Evolutionary conservation across 495 filamentous ascomycete genomes (phyloP).

Genomic region (Xylaria palmicola): DNA sequence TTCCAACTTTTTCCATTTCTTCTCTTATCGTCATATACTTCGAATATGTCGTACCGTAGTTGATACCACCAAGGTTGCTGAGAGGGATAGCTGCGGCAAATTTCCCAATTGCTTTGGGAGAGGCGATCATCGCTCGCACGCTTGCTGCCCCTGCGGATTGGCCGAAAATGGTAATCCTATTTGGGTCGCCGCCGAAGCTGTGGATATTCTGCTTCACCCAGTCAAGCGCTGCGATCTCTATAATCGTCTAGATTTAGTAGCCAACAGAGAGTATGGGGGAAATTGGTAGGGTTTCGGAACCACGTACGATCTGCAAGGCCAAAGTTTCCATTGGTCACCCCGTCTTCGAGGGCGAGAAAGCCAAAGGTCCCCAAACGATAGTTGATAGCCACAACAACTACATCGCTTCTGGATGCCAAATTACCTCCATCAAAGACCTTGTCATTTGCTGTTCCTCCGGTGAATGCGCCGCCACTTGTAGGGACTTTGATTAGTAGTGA

Average conservation of each 20-base stretch:
- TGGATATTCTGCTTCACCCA: constrained; percentile 63
- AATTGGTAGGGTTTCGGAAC: constrained; percentile 37
- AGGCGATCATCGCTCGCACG: constrained; percentile 54
- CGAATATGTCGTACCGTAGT: constrained; percentile 45
- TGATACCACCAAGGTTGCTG: constrained; percentile 49
- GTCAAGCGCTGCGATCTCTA: constrained; percentile 56
- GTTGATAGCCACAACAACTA: constrained; percentile 62
- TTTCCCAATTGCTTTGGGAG: constrained; percentile 49
- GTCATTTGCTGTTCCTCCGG: constrained; percentile 41
- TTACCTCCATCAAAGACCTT: constrained; percentile 46
- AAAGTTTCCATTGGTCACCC: constrained; percentile 54
- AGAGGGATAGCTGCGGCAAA: constrained; percentile 50
- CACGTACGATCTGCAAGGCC: constrained; percentile 52
- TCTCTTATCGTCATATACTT: constrained; percentile 49
- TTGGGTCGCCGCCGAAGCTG: constrained; percentile 60
- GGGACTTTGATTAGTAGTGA: background rate
- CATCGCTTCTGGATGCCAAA: constrained; percentile 51
- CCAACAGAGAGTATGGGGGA: background rate
- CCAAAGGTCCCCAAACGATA: constrained; percentile 65
- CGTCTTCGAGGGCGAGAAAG: constrained; percentile 50
- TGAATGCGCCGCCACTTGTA: constrained; percentile 38
- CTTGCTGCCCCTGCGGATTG: constrained; percentile 55
- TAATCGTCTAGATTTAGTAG: background rate
- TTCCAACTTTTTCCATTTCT: constrained; percentile 35
- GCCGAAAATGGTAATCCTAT: constrained; percentile 58